Percentiles rank a stretch among this genome's conserved stretches.
Conservation (phyloP, 2,329 filamentous ascomycete genomes). For the Penicillium capsulatum region DNA sequence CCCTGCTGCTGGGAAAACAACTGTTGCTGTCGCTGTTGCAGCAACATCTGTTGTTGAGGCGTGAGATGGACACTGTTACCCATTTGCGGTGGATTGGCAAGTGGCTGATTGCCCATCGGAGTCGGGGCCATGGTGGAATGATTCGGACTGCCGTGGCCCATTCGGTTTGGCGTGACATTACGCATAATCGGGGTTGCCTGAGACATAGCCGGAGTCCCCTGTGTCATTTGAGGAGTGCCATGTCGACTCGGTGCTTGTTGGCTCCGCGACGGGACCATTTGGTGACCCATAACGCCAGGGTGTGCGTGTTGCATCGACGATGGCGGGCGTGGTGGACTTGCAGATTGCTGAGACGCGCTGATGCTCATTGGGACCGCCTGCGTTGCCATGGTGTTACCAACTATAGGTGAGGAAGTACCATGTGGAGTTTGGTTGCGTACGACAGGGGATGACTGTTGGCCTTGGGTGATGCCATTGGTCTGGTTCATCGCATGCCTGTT, state of each 20-base stretch:
- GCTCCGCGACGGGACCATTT: conserved; percentile 44
- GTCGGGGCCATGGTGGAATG: conserved; percentile 42
- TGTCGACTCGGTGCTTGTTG: conserved; percentile 47
- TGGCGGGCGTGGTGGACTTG: conserved; percentile 44
- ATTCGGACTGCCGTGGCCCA: conserved; percentile 45
- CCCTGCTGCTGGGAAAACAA: conserved; percentile 36
- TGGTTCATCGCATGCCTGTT: conserved; percentile 51
- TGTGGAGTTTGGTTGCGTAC: conserved; percentile 47
- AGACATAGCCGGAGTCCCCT: conserved; percentile 45
- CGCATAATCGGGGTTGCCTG: conserved; percentile 48
- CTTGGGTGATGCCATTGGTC: conserved; percentile 40
- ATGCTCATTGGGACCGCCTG: conserved; percentile 46
- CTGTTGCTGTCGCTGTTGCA: conserved; percentile 39
- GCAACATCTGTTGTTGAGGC: conserved; percentile 39
- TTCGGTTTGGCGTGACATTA: conserved; percentile 45
- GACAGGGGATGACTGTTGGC: conserved; percentile 45
- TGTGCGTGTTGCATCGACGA: conserved; percentile 47
- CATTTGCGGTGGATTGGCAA: conserved; percentile 41
- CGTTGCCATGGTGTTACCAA: conserved; percentile 36
- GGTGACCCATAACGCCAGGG: conserved; percentile 43
- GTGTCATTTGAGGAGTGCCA: conserved; percentile 47
- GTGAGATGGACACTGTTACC: conserved; percentile 35
- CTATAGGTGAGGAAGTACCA: conserved; percentile 43
- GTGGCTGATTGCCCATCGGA: conserved; percentile 43
- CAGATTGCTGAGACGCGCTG: conserved; percentile 44